Evolutionary conservation across 352 stramenopile species (phyloP), one percentile per base, ranked within the genome.

Genomic region (Lagenidium sp.): DNA sequence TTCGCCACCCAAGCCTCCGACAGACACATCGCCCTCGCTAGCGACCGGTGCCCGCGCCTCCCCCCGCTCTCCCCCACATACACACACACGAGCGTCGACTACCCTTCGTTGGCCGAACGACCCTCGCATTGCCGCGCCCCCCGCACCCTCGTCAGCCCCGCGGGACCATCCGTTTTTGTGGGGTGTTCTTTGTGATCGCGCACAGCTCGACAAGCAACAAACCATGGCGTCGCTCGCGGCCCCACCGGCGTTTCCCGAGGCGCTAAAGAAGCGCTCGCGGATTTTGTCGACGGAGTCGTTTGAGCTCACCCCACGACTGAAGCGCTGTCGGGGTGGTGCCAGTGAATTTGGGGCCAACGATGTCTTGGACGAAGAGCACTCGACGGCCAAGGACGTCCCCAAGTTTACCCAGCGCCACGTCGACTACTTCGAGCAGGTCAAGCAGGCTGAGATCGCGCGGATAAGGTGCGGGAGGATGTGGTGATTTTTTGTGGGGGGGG

Each of bases 401-500:
- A 92, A 90, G 66, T 93, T 85, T 60, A 85, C 74, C 39, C 81
- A 94, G 49, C 70, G 81, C 24, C 81, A 94, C 30, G 76, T 94
- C 18, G 81, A 91, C 40, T 94, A 85, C 65, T 85, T 94, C 54
- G 81, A 94, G 50, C 78, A 91, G 44, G 60, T 80, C 26, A 90
- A 94, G 49, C 76, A 85, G 44, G 73, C 75, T 24, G 81, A 91
- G 43, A 75, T 87, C 31, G 65, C 63, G 25, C 73, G 81, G 49
- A 75, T 94, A 63, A 70, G 70, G 59, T 79, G 36, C 25, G 34
- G 5, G 28, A 32, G 28, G 8, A n/a, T n/a, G n/a, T n/a, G n/a
- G n/a, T n/a, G n/a, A n/a, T n/a, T n/a, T n/a, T n/a, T n/a, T n/a
- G n/a, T n/a, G n/a, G n/a, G n/a, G n/a, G n/a, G n/a, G n/a, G n/a